Percentiles rank a stretch among this genome's conserved stretches.
Conservation (phyloP, 169 alveolate genomes). For the Eimeria brunetti region DNA sequence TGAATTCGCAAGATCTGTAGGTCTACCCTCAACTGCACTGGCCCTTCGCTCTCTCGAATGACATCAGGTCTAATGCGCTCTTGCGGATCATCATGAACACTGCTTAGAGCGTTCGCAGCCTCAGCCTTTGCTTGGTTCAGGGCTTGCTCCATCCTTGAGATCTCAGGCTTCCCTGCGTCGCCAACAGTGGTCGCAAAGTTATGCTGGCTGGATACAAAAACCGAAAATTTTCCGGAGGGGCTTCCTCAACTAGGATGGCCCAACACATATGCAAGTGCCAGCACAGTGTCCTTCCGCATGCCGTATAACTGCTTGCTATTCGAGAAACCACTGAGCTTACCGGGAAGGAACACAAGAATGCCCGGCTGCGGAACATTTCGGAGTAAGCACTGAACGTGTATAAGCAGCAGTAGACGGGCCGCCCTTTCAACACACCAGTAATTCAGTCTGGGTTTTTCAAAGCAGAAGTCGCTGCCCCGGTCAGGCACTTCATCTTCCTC, state of each 20-base stretch:
- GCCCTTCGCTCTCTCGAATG: not conserved
- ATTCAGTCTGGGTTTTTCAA: conserved; percentile 16
- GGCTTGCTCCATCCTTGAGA: conserved; percentile 17
- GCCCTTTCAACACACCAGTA: conserved; percentile 25
- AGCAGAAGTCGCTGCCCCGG: not conserved
- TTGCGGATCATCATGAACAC: not conserved
- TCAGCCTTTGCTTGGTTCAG: conserved; percentile 26
- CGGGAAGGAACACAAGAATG: conserved; percentile 55
- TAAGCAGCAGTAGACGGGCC: conserved; percentile 19
- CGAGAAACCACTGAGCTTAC: not conserved
- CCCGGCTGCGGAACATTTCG: conserved; percentile 40
- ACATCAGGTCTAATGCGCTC: not conserved
- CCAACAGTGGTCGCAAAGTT: not conserved
- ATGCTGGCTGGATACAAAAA: not conserved
- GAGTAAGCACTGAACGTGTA: conserved; percentile 49
- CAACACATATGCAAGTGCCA: too few species aligned
- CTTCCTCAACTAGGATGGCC: not conserved
- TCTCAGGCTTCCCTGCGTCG: conserved; percentile 63
- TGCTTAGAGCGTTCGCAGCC: conserved; percentile 17
- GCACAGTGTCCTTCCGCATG: not conserved
- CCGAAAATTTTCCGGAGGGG: not conserved
- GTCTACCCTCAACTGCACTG: conserved; percentile 29
- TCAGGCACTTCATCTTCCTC: not conserved
- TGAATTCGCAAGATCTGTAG: conserved; percentile 43
- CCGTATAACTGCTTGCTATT: not conserved